Percentiles rank a stretch among this genome's conserved stretches.
phyloP scores from a whole-genome alignment of 257 asterid species.

The Fraxinus americana region DNA sequence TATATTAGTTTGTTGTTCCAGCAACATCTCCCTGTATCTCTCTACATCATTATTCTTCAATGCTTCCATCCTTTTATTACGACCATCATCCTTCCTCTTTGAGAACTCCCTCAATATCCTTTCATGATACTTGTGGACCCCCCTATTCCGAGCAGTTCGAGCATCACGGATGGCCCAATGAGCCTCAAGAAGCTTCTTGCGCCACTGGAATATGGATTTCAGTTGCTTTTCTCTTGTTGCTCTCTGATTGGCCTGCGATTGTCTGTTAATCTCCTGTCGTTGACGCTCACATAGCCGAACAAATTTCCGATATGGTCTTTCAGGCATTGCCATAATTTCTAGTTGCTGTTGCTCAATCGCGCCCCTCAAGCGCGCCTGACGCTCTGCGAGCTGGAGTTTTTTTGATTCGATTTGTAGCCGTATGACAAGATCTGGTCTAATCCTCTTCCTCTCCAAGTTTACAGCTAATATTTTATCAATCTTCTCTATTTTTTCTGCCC shows the following conservation, averaged over 20 bases:
- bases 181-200: conserved; percentile 97
- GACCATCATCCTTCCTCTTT: conserved; percentile 87
- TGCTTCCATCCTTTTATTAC: conserved; percentile 96
- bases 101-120: conserved; percentile 96
- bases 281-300: conserved; percentile 95
- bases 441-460: conserved; percentile 92
- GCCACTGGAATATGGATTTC: conserved; percentile 94
- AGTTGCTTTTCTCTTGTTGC: conserved; percentile 90
- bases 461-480: conserved; percentile 82
- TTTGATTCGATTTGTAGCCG: conserved; percentile 92
- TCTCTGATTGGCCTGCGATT: conserved; percentile 82
- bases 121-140: conserved; percentile 98
- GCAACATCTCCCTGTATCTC: conserved; percentile 95
- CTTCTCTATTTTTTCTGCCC: conserved; percentile 78
- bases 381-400: conserved; percentile 87
- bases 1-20: conserved; percentile 86
- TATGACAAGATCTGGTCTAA: conserved; percentile 85
- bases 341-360: conserved; percentile 93
- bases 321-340: conserved; percentile 99
- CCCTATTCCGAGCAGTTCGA: conserved; percentile 93
- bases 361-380: conserved; percentile 85
- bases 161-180: conserved; percentile 99
- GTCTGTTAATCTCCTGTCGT: conserved; percentile 91
- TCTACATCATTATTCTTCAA: conserved; percentile 97
- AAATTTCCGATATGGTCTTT: conserved; percentile 90